phyloP scores from a whole-genome alignment of 2,329 filamentous ascomycete species.

The Colletotrichum abscissum region DNA sequence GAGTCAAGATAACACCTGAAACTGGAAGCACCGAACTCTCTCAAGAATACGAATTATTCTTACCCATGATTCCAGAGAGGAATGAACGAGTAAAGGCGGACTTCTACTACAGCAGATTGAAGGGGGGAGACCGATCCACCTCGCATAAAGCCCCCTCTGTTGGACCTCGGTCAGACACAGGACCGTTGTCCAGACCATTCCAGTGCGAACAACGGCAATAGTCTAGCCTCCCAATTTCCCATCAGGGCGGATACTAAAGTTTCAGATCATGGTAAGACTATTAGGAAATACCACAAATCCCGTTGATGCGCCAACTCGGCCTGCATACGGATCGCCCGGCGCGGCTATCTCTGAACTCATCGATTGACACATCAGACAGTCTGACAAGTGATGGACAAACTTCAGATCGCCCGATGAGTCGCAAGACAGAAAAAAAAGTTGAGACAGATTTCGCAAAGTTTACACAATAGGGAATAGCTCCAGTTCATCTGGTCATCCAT shows the following conservation, averaged over 20 bases:
- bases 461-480: conserved; percentile 6
- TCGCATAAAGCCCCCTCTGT: background rate
- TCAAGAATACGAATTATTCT: background rate
- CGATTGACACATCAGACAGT: background rate
- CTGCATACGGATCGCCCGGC: background rate
- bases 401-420: background rate
- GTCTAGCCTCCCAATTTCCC: background rate
- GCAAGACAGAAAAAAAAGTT: background rate
- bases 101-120: background rate
- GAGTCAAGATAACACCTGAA: background rate
- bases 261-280: background rate
- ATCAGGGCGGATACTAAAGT: background rate
- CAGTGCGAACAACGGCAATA: background rate
- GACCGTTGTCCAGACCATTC: background rate
- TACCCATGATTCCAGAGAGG: background rate
- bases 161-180: background rate
- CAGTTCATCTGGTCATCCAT: background rate
- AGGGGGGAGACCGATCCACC: background rate
- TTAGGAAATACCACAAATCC: background rate
- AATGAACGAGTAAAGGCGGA: background rate
- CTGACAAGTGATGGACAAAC: too few species aligned
- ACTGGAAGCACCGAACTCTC: background rate
- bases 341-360: background rate
- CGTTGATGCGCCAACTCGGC: background rate
- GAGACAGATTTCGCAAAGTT: conserved; percentile 12